A percentile compares a stretch with the other conserved stretches of the same genome.
phyloP scores from a whole-genome alignment of 208 protist species.

The Trichomonas gallinae region DNA sequence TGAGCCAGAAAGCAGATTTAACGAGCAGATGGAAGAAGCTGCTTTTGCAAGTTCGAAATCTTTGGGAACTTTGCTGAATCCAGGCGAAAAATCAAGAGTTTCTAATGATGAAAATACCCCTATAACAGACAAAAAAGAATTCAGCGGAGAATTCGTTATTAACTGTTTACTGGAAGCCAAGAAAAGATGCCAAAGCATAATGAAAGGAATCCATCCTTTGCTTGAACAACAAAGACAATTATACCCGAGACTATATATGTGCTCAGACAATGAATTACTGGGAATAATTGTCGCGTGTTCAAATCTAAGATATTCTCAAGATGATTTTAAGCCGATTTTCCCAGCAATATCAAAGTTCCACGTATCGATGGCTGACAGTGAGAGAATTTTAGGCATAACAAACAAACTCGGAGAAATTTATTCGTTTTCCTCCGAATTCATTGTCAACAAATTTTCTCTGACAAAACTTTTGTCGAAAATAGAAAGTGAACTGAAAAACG shows the following conservation, averaged over 20 bases:
- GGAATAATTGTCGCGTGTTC: not conserved
- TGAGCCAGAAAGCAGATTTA: not conserved
- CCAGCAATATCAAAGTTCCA: not conserved
- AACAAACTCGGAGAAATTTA: not conserved
- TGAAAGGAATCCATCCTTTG: not conserved
- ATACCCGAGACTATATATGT: not conserved
- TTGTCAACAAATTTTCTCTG: not conserved
- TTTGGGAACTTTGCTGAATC: not conserved
- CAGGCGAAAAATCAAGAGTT: not conserved
- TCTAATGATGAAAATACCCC: not conserved
- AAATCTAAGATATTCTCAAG: not conserved
- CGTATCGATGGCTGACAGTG: not conserved
- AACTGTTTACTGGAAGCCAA: not conserved
- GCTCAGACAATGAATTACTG: not conserved
- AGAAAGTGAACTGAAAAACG: not conserved
- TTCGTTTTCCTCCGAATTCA: not conserved
- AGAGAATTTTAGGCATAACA: not conserved
- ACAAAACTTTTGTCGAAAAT: not conserved
- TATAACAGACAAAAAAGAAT: not conserved
- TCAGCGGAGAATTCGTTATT: not conserved
- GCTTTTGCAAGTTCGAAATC: not conserved
- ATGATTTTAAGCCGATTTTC: not conserved
- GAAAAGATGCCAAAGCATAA: not conserved
- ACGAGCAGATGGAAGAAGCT: not conserved
- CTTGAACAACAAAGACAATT: not conserved